phyloP scores from a whole-genome alignment of 176 grass and related monocot genomes.

The Carex scoparia region DNA sequence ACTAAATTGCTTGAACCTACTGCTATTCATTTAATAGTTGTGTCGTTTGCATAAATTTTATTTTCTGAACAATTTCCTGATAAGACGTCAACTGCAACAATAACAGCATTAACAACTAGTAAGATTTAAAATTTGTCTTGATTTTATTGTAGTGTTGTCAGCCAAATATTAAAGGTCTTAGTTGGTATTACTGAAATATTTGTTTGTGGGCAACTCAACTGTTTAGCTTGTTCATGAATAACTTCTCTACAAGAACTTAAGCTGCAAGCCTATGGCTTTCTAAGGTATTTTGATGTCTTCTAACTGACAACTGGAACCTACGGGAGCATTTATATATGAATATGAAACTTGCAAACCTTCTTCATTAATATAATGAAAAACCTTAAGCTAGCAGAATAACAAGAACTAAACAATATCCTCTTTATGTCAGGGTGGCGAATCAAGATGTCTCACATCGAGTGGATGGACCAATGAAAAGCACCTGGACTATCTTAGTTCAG shows the following conservation, averaged over 20 bases:
- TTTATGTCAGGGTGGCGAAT: constrained; percentile 37
- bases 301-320: neutral
- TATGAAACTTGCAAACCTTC: neutral
- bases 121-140: neutral
- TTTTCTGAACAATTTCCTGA: neutral
- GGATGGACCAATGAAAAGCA: constrained; percentile 72
- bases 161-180: neutral
- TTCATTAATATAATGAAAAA: neutral
- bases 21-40: neutral
- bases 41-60: neutral
- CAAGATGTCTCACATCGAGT: constrained; percentile 20
- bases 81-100: neutral
- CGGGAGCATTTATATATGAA: neutral
- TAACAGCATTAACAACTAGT: neutral
- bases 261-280: neutral
- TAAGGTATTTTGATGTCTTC: neutral
- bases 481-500: constrained; percentile 49
- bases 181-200: neutral
- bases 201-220: neutral
- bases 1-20: neutral
- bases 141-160: neutral
- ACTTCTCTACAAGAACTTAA: neutral
- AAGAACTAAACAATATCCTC: neutral
- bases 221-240: neutral
- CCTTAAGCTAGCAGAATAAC: neutral